These are phyloP conservation scores for Fusarium redolens DNA, from an alignment of 2,329 filamentous ascomycete genomes.

Conservation along the genomic window DNA sequence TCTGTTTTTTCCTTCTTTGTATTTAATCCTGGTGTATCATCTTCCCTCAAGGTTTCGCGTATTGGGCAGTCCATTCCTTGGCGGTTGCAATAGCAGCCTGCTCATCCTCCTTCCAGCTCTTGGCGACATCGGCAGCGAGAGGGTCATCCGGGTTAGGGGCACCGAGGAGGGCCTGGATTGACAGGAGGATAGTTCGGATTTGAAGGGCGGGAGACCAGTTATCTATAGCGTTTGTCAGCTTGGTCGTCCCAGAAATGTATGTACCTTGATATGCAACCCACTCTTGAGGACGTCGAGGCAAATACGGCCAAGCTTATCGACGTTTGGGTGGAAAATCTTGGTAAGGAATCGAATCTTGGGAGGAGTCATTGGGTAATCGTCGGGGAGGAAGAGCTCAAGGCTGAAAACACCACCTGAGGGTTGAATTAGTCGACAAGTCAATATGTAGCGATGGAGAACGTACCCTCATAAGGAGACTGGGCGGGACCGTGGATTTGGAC, in stretches of 20 bases:
- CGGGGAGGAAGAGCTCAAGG: conserved; percentile 95
- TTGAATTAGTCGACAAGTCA: conserved; percentile 16
- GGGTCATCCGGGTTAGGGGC: conserved; percentile 98
- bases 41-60: conserved; percentile 67
- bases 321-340: conserved; percentile 99
- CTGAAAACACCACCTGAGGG: conserved; percentile 83
- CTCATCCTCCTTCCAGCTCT: conserved; percentile 98
- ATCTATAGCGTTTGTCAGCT: conserved; percentile 64
- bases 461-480: conserved; percentile 95
- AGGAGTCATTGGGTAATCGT: conserved; percentile 99
- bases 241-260: background rate
- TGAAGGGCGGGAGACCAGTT: conserved; percentile 99
- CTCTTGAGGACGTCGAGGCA: conserved; percentile 98
- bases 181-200: conserved; percentile 98
- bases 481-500: conserved; percentile 94
- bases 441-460: conserved; percentile 33
- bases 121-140: conserved; percentile 96
- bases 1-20: conserved; percentile 13
- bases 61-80: conserved; percentile 88
- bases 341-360: conserved; percentile 98
- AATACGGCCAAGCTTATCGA: conserved; percentile 96
- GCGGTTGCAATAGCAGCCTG: conserved; percentile 91
- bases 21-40: conserved; percentile 11
- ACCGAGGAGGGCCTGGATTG: conserved; percentile 94
- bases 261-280: conserved; percentile 55